A percentile compares a stretch with the other conserved stretches of the same genome.
Conservation (phyloP, 2,329 filamentous ascomycete species). For the Hypoxylon sp. region DNA sequence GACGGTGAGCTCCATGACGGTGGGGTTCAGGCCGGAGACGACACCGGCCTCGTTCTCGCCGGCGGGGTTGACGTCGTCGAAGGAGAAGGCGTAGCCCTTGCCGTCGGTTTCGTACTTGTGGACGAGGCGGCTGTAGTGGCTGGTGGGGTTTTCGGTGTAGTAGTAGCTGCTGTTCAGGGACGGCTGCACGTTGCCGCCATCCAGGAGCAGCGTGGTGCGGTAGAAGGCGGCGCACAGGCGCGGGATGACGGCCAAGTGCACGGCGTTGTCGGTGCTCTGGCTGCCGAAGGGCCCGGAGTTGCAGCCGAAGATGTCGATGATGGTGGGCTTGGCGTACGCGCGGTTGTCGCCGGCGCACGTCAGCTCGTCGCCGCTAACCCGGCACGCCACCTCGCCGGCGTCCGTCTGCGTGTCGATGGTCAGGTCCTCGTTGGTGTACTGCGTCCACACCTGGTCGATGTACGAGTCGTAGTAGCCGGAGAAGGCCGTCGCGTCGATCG, state of each 20-base stretch:
- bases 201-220: conserved; percentile 59
- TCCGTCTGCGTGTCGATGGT: conserved; percentile 58
- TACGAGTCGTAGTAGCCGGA: conserved; percentile 59
- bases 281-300: conserved; percentile 61
- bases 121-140: conserved; percentile 70
- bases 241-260: conserved; percentile 59
- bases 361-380: conserved; percentile 52
- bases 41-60: conserved; percentile 67
- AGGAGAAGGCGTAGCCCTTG: conserved; percentile 73
- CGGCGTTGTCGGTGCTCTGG: conserved; percentile 52
- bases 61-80: conserved; percentile 73
- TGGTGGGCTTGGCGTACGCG: conserved; percentile 57
- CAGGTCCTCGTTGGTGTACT: conserved; percentile 55
- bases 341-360: conserved; percentile 58
- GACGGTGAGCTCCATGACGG: conserved; percentile 59
- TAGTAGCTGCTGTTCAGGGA: conserved; percentile 54
- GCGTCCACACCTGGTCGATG: conserved; percentile 60
- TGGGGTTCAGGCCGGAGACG: conserved; percentile 60
- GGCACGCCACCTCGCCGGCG: conserved; percentile 56
- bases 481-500: conserved; percentile 53
- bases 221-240: conserved; percentile 64
- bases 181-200: conserved; percentile 62
- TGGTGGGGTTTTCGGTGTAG: conserved; percentile 59
- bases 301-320: conserved; percentile 63
- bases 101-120: conserved; percentile 70